Percentiles rank a stretch among this genome's conserved stretches.
These are phyloP conservation scores for Cryptococcus sp. DNA, from an alignment of 1,284 basidiomycete species.

Conservation along the genomic window DNA sequence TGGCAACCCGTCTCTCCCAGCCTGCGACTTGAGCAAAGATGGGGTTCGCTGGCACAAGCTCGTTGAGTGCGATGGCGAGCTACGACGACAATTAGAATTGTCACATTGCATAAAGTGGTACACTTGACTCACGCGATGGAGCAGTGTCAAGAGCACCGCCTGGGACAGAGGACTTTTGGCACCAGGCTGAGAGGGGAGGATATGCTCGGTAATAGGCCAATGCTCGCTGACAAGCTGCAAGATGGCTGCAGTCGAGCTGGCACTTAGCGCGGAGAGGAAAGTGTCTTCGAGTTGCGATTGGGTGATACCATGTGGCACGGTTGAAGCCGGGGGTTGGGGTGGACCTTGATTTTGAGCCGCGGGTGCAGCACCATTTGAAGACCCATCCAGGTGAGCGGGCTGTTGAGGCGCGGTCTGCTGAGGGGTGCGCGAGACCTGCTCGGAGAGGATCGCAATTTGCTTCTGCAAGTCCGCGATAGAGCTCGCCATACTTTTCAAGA, in stretches of 20 bases:
- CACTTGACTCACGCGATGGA: conserved; percentile 36
- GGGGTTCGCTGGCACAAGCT: conserved; percentile 28
- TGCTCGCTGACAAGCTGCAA: conserved; percentile 30
- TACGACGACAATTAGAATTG: conserved; percentile 3
- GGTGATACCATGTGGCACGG: conserved; percentile 3
- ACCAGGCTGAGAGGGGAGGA: conserved; percentile 19
- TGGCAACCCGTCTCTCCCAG: conserved; percentile 31
- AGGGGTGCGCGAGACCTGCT: conserved; percentile 17
- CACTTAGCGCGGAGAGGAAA: conserved; percentile 32
- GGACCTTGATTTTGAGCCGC: conserved; percentile 3
- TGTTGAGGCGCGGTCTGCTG: conserved; percentile 1
- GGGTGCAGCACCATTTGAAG: not conserved
- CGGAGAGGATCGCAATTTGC: conserved; percentile 29
- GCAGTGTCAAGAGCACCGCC: conserved; percentile 41
- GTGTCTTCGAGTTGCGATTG: conserved; percentile 31
- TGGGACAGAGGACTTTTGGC: conserved; percentile 32
- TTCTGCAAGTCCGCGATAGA: conserved; percentile 29
- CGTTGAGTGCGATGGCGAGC: conserved; percentile 29
- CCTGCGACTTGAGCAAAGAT: conserved; percentile 22
- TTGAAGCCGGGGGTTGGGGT: conserved; percentile 9
- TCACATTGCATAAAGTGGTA: not conserved
- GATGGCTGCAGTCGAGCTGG: conserved; percentile 18
- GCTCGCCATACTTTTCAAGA: conserved; percentile 22
- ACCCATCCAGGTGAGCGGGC: not conserved
- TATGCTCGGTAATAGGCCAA: conserved; percentile 20